Conservation (phyloP, 257 asterid species). For the Petrea volubilis region DNA sequence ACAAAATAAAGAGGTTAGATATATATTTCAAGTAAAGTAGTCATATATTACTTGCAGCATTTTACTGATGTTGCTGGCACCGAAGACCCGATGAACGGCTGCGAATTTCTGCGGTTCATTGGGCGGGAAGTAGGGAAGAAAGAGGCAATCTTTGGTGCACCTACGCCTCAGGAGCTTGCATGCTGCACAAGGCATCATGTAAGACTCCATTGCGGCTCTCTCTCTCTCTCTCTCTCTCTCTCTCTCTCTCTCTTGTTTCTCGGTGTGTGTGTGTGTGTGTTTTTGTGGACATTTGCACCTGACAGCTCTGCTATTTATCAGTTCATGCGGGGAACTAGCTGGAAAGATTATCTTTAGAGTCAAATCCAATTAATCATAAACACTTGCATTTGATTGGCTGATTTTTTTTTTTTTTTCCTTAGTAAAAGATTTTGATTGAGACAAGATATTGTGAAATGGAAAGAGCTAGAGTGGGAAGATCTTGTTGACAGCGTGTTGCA, state of each 20-base stretch:
- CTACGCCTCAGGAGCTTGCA: conserved; percentile 47
- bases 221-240: not conserved
- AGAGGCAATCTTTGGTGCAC: conserved; percentile 45
- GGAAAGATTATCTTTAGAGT: conserved; percentile 21
- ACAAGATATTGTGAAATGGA: conserved; percentile 22
- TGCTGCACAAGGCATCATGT: conserved; percentile 49
- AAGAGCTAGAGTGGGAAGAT: conserved; percentile 32
- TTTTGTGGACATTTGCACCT: not conserved
- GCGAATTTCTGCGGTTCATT: conserved; percentile 39
- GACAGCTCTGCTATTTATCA: conserved; percentile 12
- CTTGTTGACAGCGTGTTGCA: too few species aligned
- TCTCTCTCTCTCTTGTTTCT: not conserved
- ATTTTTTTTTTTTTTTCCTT: not conserved
- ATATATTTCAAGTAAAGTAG: not conserved
- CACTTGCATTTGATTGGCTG: conserved; percentile 21
- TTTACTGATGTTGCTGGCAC: conserved; percentile 54
- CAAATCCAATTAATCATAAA: conserved; percentile 3
- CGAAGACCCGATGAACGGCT: conserved; percentile 45
- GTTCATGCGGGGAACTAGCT: conserved; percentile 14
- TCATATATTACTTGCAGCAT: conserved; percentile 42
- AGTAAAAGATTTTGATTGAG: conserved; percentile 21
- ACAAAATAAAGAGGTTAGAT: not conserved
- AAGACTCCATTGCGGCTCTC: conserved; percentile 27
- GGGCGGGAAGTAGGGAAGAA: conserved; percentile 45
- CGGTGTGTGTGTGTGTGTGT: too few species aligned